phyloP scores from a whole-genome alignment of 345 rosid species.

The Citrus sp. region DNA sequence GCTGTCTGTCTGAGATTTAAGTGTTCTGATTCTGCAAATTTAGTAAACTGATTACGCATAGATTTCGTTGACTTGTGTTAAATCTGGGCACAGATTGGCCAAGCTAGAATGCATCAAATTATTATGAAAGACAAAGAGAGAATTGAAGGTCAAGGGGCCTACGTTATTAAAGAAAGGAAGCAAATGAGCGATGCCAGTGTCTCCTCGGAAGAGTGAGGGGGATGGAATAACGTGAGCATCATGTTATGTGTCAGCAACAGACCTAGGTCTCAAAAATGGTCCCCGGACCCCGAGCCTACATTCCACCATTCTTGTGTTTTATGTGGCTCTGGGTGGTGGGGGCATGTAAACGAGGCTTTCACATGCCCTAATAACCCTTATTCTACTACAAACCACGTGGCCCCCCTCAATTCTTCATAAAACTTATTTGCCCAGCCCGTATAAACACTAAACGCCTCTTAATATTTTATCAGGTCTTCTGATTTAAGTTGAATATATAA shows the following conservation, averaged over 20 bases:
- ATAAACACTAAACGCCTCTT: not conserved
- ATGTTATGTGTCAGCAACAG: slow-evolving; percentile 42
- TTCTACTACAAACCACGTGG: slow-evolving; percentile 55
- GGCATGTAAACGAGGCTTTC: slow-evolving; percentile 40
- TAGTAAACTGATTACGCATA: not conserved
- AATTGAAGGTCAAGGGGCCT: slow-evolving; percentile 31
- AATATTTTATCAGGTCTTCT: too few relatives aligned
- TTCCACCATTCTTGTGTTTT: slow-evolving; percentile 1
- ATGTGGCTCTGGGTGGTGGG: slow-evolving; percentile 25
- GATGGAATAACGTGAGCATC: slow-evolving; percentile 56
- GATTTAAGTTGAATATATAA: too few relatives aligned
- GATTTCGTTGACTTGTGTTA: slow-evolving; percentile 32
- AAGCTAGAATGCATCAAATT: slow-evolving; percentile 1
- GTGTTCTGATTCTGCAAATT: not conserved
- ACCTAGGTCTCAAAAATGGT: slow-evolving; percentile 19
- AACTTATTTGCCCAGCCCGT: not conserved
- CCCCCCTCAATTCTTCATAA: slow-evolving; percentile 24
- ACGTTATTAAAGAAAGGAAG: slow-evolving; percentile 28
- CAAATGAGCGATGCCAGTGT: slow-evolving; percentile 34
- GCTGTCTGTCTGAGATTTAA: slow-evolving; percentile 2
- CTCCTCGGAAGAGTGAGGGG: slow-evolving; percentile 44
- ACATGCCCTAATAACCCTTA: slow-evolving; percentile 47
- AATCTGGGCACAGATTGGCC: not conserved
- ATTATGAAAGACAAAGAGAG: slow-evolving; percentile 17
- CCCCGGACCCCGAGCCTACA: slow-evolving; percentile 13